A percentile compares a stretch with the other conserved stretches of the same genome.
Conservation (phyloP, 148 eudicot genomes). For the Persicaria maculosa region DNA sequence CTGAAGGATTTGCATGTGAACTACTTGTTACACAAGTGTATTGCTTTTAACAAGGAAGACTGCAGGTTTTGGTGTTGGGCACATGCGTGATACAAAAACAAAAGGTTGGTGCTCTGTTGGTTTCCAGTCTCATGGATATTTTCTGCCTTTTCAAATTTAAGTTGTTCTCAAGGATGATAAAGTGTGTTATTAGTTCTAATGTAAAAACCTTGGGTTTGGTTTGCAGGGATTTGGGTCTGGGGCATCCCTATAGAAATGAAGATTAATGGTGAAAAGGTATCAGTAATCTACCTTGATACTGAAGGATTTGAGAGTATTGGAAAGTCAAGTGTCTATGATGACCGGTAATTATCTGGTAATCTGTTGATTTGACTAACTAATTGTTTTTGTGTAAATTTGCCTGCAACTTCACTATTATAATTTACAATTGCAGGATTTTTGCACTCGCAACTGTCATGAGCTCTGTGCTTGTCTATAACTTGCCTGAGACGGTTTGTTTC, state of each 20-base stretch:
- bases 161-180: not conserved
- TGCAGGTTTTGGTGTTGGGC: conserved; percentile 98
- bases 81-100: conserved; percentile 96
- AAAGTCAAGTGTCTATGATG: conserved; percentile 96
- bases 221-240: conserved; percentile 96
- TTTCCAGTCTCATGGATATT: conserved; percentile 7
- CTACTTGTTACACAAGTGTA: not conserved
- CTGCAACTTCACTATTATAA: conserved; percentile 5
- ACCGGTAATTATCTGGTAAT: conserved; percentile 22
- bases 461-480: conserved; percentile 88
- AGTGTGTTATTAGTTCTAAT: not conserved
- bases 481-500: conserved; percentile 95
- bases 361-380: conserved; percentile 14
- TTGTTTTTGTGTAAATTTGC: conserved; percentile 7
- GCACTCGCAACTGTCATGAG: conserved; percentile 94
- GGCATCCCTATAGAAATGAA: conserved; percentile 77
- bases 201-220: conserved; percentile 16
- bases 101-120: conserved; percentile 45
- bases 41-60: conserved; percentile 1
- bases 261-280: conserved; percentile 70
- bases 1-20: conserved; percentile 2
- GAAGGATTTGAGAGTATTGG: conserved; percentile 99
- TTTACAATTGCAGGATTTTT: conserved; percentile 68
- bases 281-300: conserved; percentile 92
- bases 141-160: not conserved